A percentile compares a stretch with the other conserved stretches of the same genome.
phyloP scores from a whole-genome alignment of 352 stramenopile genomes.

The Saprolegnia parasitica region DNA sequence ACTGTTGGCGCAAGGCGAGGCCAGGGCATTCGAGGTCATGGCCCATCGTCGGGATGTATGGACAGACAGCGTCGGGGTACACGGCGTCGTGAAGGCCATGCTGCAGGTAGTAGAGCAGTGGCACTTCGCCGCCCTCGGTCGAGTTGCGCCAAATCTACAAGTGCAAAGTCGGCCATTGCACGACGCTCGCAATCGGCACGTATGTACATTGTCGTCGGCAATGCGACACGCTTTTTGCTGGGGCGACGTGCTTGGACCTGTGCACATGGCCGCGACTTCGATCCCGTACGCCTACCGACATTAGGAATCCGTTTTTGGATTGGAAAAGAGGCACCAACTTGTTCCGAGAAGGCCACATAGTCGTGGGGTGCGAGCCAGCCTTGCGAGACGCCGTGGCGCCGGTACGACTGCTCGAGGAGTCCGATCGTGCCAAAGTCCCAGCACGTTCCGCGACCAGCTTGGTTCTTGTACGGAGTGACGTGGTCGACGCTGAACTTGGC shows the following conservation, averaged over 20 bases:
- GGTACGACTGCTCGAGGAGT: constrained; percentile 57
- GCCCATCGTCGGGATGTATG: constrained; percentile 54
- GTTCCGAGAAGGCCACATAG: constrained; percentile 56
- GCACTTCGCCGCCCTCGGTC: constrained; percentile 68
- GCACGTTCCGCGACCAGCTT: constrained; percentile 57
- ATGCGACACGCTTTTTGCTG: constrained; percentile 60
- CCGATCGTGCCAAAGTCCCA: constrained; percentile 61
- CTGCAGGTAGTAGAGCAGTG: constrained; percentile 70
- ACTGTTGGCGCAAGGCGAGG: constrained; percentile 26
- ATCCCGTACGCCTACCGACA: constrained; percentile 39
- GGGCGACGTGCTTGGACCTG: constrained; percentile 41
- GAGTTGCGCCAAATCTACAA: constrained; percentile 42
- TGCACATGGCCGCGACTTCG: constrained; percentile 51
- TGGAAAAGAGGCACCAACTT: too few species aligned
- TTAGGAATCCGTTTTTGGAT: neutral
- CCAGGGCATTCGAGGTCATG: constrained; percentile 67
- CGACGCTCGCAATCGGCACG: too few species aligned
- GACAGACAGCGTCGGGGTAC: constrained; percentile 60
- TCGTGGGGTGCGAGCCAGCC: constrained; percentile 51
- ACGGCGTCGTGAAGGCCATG: constrained; percentile 68
- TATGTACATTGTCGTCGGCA: constrained; percentile 38
- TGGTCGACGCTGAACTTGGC: constrained; percentile 51
- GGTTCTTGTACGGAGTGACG: constrained; percentile 58
- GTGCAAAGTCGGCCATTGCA: neutral
- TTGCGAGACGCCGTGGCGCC: constrained; percentile 43